These are phyloP conservation scores for Bimuria novae-zelandiae DNA, from an alignment of 2,329 filamentous ascomycete genomes.

Conservation along the genomic window DNA sequence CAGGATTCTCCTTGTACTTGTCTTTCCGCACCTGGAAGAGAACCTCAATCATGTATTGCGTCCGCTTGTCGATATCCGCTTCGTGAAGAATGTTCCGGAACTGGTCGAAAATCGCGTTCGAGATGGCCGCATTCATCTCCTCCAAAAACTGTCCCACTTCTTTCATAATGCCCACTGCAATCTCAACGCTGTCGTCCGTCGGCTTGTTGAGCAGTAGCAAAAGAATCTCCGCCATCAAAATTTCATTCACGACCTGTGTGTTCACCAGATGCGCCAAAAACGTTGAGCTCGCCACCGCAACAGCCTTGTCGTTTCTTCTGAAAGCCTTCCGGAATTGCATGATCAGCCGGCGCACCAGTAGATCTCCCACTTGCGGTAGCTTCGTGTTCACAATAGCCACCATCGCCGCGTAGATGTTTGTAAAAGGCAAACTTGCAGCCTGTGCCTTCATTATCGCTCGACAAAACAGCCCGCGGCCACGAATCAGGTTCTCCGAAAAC, in stretches of 20 bases:
- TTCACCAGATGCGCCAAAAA: constrained; percentile 97
- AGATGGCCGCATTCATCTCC: constrained; percentile 89
- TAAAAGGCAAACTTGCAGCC: constrained; percentile 92
- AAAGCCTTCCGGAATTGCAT: constrained; percentile 95
- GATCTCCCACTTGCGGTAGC: constrained; percentile 88
- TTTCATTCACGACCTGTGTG: constrained; percentile 93
- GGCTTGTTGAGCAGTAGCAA: constrained; percentile 92
- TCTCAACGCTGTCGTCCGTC: constrained; percentile 96
- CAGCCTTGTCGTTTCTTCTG: constrained; percentile 94
- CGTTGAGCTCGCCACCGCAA: constrained; percentile 88
- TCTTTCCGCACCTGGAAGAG: constrained; percentile 96
- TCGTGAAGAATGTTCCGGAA: constrained; percentile 95
- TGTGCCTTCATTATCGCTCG: constrained; percentile 98
- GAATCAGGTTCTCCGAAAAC: constrained; percentile 90
- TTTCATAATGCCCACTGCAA: constrained; percentile 88
- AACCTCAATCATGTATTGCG: constrained; percentile 99
- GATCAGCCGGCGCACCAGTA: constrained; percentile 82
- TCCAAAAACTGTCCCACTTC: constrained; percentile 94
- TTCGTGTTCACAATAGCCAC: constrained; percentile 97
- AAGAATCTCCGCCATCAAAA: constrained; percentile 89
- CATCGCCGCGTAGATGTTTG: constrained; percentile 94
- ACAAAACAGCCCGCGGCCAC: constrained; percentile 90
- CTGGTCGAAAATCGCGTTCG: constrained; percentile 90
- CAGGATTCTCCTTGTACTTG: constrained; percentile 92
- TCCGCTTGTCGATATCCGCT: constrained; percentile 93